Percentiles rank a stretch among this genome's conserved stretches.
phyloP scores from a whole-genome alignment of 306 rosid genomes.

The Casuarina cunninghamiana region DNA sequence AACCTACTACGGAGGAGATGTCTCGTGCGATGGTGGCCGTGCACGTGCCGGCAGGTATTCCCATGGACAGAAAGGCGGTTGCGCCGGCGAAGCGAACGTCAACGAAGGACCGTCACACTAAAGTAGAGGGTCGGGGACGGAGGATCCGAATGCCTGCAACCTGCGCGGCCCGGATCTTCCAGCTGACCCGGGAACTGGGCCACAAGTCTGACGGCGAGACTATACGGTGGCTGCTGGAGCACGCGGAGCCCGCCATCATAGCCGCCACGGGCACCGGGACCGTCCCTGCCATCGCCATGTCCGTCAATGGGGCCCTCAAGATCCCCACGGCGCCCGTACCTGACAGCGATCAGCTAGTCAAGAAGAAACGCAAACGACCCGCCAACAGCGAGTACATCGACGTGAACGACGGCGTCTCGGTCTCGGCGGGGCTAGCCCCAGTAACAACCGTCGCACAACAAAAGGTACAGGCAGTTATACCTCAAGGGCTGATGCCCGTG shows the following conservation, averaged over 20 bases:
- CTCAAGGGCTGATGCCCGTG: slow-evolving; percentile 56
- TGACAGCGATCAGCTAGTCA: slow-evolving; percentile 33
- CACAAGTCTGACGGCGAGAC: slow-evolving; percentile 91
- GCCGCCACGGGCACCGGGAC: slow-evolving; percentile 87
- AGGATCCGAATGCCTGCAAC: slow-evolving; percentile 92
- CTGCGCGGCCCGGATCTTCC: slow-evolving; percentile 81
- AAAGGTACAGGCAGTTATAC: slow-evolving; percentile 36
- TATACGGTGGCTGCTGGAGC: slow-evolving; percentile 79
- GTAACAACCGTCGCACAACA: slow-evolving; percentile 10
- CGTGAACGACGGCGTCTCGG: slow-evolving; percentile 52
- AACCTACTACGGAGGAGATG: slow-evolving; percentile 36
- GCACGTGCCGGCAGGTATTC: slow-evolving; percentile 29
- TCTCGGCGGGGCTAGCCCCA: slow-evolving; percentile 48
- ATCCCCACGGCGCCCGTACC: slow-evolving; percentile 57
- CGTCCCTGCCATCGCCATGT: slow-evolving; percentile 76
- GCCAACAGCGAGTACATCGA: slow-evolving; percentile 49
- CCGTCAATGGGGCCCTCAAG: slow-evolving; percentile 72
- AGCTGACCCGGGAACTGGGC: slow-evolving; percentile 76
- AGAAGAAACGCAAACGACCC: slow-evolving; percentile 57
- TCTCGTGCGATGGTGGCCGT: slow-evolving; percentile 27
- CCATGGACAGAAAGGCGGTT: slow-evolving; percentile 3
- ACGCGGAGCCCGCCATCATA: slow-evolving; percentile 77
- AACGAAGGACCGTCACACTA: slow-evolving; percentile 80
- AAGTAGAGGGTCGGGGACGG: slow-evolving; percentile 83
- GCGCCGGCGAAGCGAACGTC: slow-evolving; percentile 47